Evolutionary conservation across 768 basidiomycete species (phyloP), one percentile per base, ranked within the genome.

Genomic region (Phlebiopsis flavidoalba): DNA sequence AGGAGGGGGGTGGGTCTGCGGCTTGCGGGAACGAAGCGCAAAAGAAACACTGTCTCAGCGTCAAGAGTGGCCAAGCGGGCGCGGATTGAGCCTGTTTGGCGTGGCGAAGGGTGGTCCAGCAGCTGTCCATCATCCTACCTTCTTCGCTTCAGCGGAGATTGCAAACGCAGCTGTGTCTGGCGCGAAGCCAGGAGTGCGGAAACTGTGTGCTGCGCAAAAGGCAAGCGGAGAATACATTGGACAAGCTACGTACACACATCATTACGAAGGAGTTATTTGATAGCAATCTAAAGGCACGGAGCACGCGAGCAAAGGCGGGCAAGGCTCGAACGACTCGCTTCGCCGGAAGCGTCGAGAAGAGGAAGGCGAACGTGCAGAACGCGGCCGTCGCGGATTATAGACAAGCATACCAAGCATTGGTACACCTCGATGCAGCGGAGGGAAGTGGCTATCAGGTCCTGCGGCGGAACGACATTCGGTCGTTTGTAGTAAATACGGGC

Each of bases 221-320:
- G 0, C 73, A 76, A 56, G 74, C 70, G 1, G 55, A 70, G 17
- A 71, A 68, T 8, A 48, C 63, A 0, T 64, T 79, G 0, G 59
- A 72, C 3, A 63, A 70, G 1, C 35, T 79, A 15, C 69, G 72
- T 0, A 61, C 62, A 2, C 58, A 65, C 15, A 70, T 78, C 3
- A 53, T 59, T 52, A 59, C 58, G 17, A 48, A 8, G 5, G 22
- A 59, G 12, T 17, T 37, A 2, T 31, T 49, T n/a, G n/a, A 24
- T 5, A 50, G 17, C 19, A 24, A 19, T n/a, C 33, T 31, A 35
- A 57, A 10, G 55, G 31, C 15, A 19, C 26, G 31, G 17, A 36
- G 19, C 46, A 57, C 4, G 24, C 49, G 36, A 11, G 5, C 14
- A 26, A 10, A 6, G 26, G 36, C 35, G 22, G 37, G 5, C 37